A percentile compares a stretch with the other conserved stretches of the same genome.
Conservation (phyloP, 768 basidiomycete species). For the Tulasnella calospora region DNA sequence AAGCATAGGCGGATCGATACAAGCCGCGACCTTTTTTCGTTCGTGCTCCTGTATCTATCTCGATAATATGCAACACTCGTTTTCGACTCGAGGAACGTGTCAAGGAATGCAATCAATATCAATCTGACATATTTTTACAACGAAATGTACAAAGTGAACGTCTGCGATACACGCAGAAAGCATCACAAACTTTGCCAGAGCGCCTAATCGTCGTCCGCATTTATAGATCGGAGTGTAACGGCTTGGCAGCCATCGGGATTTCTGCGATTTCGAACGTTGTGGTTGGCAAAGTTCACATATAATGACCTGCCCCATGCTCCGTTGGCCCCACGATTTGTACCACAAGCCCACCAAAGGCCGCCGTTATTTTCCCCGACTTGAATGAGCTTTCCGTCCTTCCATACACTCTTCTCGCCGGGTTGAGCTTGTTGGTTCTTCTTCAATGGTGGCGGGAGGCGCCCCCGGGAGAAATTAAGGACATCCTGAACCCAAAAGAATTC, state of each 20-base stretch:
- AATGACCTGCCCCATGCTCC: constrained; percentile 1
- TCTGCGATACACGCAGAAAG: background rate
- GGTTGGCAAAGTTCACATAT: constrained; percentile 17
- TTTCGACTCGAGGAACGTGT: background rate
- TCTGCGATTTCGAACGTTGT: constrained; percentile 11
- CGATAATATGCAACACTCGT: constrained; percentile 5
- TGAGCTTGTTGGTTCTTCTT: background rate
- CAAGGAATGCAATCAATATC: background rate
- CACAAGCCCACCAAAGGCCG: constrained; percentile 22
- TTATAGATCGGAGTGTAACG: background rate
- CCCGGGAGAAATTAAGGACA: constrained; percentile 10
- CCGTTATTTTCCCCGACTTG: constrained; percentile 16
- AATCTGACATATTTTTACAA: background rate
- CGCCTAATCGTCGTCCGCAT: background rate
- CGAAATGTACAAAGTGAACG: background rate
- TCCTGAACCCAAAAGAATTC: constrained; percentile 20
- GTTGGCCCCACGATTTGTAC: background rate
- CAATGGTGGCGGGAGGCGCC: constrained; percentile 4
- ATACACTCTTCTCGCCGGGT: constrained; percentile 1
- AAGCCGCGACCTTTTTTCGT: background rate
- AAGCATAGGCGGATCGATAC: background rate
- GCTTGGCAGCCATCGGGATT: constrained; percentile 18
- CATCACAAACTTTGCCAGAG: background rate
- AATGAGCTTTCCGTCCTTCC: background rate
- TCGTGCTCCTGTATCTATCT: background rate